Evolutionary conservation across 441 rosid species (phyloP).

Genomic region (Mallotus japonicus): DNA sequence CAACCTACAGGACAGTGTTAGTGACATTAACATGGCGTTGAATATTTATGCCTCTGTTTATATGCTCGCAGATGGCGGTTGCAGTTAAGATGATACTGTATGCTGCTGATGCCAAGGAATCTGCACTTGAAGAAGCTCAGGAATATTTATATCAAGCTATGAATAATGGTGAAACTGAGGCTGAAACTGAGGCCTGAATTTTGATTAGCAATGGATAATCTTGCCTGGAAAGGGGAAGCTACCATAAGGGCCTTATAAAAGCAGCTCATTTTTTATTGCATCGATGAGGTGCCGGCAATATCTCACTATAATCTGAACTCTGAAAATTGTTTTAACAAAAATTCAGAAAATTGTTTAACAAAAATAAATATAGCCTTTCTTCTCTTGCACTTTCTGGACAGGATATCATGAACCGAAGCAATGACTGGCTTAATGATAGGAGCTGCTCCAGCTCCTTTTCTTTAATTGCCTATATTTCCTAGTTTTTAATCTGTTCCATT

Average conservation of each 20-base stretch:
- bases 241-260: background rate
- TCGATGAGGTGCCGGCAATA: background rate
- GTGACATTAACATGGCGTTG: background rate
- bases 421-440: background rate
- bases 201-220: background rate
- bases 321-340: background rate
- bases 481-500: background rate
- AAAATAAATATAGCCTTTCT: constrained; percentile 1
- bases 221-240: background rate
- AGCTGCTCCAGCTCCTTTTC: background rate
- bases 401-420: constrained; percentile 2
- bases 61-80: constrained; percentile 56
- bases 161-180: constrained; percentile 33
- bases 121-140: constrained; percentile 81
- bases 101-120: constrained; percentile 76
- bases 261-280: background rate
- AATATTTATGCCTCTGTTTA: background rate
- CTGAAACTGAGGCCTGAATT: constrained; percentile 26
- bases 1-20: background rate
- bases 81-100: constrained; percentile 88
- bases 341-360: background rate
- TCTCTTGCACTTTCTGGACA: background rate
- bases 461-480: background rate
- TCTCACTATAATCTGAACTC: background rate
- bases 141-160: constrained; percentile 48